A percentile compares a stretch with the other conserved stretches of the same genome.
Evolutionary conservation across 2,329 filamentous ascomycete genomes (phyloP).

Genomic region (Gyromitra esculenta): DNA sequence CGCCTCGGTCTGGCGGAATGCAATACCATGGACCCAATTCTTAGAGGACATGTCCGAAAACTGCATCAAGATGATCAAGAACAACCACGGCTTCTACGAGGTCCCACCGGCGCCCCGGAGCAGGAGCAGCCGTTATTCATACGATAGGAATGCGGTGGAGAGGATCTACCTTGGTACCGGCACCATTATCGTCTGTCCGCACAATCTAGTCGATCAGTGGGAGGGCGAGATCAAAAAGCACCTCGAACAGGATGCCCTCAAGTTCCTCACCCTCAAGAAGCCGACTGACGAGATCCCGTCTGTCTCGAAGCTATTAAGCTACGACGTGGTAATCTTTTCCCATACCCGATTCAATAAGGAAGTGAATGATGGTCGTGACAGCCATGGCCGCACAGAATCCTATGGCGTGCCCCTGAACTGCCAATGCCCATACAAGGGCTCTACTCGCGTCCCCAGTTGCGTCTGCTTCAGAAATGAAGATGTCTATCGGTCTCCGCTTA

Average conservation of each 20-base stretch:
- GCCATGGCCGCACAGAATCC: conserved; percentile 61
- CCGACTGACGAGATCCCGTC: conserved; percentile 67
- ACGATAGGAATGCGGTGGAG: conserved; percentile 61
- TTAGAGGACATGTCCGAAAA: conserved; percentile 67
- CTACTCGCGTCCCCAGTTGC: conserved; percentile 62
- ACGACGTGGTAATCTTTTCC: conserved; percentile 82
- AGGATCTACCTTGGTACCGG: conserved; percentile 72
- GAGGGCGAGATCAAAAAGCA: conserved; percentile 81
- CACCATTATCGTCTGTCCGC: conserved; percentile 81
- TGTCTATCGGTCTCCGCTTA: conserved; percentile 70
- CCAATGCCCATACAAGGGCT: conserved; percentile 62
- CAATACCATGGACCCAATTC: conserved; percentile 75
- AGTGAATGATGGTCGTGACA: conserved; percentile 66
- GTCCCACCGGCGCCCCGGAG: conserved; percentile 59
- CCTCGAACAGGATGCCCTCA: conserved; percentile 69
- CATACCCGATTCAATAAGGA: conserved; percentile 77
- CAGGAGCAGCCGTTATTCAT: conserved; percentile 60
- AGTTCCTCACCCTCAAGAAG: conserved; percentile 71
- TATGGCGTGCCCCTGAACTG: conserved; percentile 56
- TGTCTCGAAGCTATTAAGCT: conserved; percentile 69
- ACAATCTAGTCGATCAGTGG: conserved; percentile 88
- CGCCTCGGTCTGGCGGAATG: conserved; percentile 71
- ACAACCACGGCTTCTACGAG: conserved; percentile 71
- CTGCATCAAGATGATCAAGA: conserved; percentile 68
- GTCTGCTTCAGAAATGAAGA: conserved; percentile 61